A percentile compares a stretch with the other conserved stretches of the same genome.
These are phyloP conservation scores for Komagataella mondaviorum DNA, from an alignment of 805 yeast species.

Conservation along the genomic window DNA sequence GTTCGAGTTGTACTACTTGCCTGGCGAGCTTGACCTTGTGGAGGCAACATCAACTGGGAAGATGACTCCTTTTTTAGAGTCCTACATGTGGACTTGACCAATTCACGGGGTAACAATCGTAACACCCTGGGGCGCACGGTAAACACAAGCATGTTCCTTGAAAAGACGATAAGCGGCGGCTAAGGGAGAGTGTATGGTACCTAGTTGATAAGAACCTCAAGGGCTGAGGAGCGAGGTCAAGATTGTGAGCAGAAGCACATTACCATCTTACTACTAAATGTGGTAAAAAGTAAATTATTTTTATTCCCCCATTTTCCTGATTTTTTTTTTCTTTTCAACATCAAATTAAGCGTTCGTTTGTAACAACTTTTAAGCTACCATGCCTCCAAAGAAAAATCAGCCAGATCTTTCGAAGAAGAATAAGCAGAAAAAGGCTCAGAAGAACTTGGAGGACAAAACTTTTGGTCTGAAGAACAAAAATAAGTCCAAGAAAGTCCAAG, in stretches of 20 bases:
- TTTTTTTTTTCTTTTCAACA: not conserved
- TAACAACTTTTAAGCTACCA: conserved; percentile 12
- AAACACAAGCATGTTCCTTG: conserved; percentile 3
- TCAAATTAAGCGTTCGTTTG: not conserved
- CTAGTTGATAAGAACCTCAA: not conserved
- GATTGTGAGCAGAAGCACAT: not conserved
- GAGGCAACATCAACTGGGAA: not conserved
- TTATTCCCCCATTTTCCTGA: not conserved
- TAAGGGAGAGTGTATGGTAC: not conserved
- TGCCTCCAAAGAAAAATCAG: conserved; percentile 78
- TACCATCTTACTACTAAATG: not conserved
- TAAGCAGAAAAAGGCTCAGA: conserved; percentile 42
- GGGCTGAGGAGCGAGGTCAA: not conserved
- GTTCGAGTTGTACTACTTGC: not conserved
- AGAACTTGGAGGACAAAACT: conserved; percentile 71
- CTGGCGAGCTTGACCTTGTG: not conserved
- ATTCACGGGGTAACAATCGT: not conserved
- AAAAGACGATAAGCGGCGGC: not conserved
- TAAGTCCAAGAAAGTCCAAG: conserved; percentile 84
- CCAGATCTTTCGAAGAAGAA: conserved; percentile 51
- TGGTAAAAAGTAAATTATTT: not conserved
- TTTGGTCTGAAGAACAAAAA: conserved; percentile 91
- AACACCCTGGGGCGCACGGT: conserved; percentile 2
- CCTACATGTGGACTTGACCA: not conserved
- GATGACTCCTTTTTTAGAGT: not conserved